phyloP scores from a whole-genome alignment of 2,329 filamentous ascomycete species.

The Penicillium italicum region DNA sequence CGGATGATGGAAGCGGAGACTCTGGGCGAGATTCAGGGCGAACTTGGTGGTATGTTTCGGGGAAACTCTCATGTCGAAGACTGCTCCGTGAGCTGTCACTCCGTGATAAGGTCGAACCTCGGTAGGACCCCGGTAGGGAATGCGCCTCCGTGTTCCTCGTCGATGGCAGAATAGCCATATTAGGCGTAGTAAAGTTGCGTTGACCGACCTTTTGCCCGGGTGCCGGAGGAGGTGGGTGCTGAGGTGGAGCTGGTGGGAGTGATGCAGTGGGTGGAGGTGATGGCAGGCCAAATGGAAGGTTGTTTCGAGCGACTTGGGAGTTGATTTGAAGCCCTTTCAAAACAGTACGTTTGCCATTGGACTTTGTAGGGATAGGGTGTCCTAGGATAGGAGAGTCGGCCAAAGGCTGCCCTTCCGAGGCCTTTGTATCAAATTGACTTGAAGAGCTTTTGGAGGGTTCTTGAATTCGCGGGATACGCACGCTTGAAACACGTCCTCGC shows the following conservation, averaged over 20 bases:
- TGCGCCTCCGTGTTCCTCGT: conserved; percentile 10
- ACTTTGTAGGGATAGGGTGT: conserved; percentile 4
- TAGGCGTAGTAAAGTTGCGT: conserved; percentile 21
- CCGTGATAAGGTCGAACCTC: conserved; percentile 18
- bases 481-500: conserved; percentile 13
- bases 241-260: conserved; percentile 23
- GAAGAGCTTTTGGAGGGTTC: conserved; percentile 12
- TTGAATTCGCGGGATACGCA: conserved; percentile 16
- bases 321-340: conserved; percentile 15
- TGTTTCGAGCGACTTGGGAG: conserved; percentile 11
- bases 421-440: not conserved
- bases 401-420: conserved; percentile 12
- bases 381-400: conserved; percentile 24
- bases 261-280: conserved; percentile 28
- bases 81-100: conserved; percentile 27
- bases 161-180: not conserved
- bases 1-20: conserved; percentile 40
- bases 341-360: conserved; percentile 10
- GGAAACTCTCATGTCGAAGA: conserved; percentile 19
- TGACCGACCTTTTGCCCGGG: conserved; percentile 7
- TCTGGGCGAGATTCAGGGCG: conserved; percentile 32
- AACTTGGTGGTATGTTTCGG: conserved; percentile 14
- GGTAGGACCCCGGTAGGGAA: conserved; percentile 10
- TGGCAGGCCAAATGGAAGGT: conserved; percentile 23
- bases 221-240: conserved; percentile 17